Base-by-base conservation (phyloP, 1,284 basidiomycete species). In the Crucibulum cyathiforme region DNA sequence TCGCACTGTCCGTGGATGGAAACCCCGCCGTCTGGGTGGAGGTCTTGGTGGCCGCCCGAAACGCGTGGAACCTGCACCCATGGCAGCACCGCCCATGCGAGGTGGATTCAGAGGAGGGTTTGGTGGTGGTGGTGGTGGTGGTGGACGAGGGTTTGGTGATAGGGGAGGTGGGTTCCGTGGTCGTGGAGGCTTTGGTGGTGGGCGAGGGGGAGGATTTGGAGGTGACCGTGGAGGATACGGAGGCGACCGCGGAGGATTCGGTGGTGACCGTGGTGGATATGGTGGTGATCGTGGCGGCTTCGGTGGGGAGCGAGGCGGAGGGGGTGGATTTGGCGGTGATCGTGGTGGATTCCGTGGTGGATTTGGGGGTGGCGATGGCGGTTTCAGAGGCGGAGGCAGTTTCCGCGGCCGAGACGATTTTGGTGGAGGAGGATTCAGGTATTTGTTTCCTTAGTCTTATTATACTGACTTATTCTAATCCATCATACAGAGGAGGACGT, bases 1-100 rank as follows among this genome's bases (percentile, higher is more conserved):
- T 7, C 89, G 97, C 53, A 99, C 98, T 1, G 98, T 99, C 35
- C 90, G 97, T 63, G 98, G 96, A 7, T 99, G 98, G 98, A 98
- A 98, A 73, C 98, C 98, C 6, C 91, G 93, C 60, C 88, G 96
- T 58, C 81, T 99, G 0, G 98, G 97, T 31, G 98, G 97, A 15
- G 98, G 98, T 1, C 84, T 99, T 31, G 98, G 98, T 19, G 98
- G 97, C 12, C 85, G 93, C 55, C 93, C 94, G n/a, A 98, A 98
- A 76, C 92, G 92, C 5, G 85, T 89, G 7, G 88, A 89, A 60
- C 79, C 85, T 8, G 77, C 77, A 12, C 72, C 77, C 9, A 64
- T 67, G 36, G 59, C 68, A 7, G 60, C 70, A 37, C 65, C 81
- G 50, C 67, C 76, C 7, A 58, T 67, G 34, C 64, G 74, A 53